These are phyloP conservation scores for Candida coquimbonensis DNA, from an alignment of 805 yeast species.

Conservation along the genomic window DNA sequence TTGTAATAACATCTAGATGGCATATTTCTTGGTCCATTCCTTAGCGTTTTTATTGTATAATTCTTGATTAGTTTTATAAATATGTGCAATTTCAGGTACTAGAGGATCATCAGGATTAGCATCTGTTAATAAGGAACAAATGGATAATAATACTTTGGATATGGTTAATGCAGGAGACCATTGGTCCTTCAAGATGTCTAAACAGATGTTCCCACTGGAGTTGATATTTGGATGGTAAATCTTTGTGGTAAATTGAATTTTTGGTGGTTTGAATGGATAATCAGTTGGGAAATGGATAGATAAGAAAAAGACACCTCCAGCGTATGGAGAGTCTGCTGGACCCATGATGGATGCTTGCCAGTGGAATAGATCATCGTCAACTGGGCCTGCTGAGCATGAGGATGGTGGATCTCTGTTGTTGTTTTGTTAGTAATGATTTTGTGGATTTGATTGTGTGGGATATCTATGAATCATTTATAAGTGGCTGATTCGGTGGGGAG, in stretches of 20 bases:
- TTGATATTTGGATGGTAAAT: slow-evolving; percentile 95
- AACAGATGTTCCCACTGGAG: slow-evolving; percentile 81
- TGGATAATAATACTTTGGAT: slow-evolving; percentile 89
- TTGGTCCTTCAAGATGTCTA: slow-evolving; percentile 92
- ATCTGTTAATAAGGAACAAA: slow-evolving; percentile 92
- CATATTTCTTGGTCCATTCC: slow-evolving; percentile 98
- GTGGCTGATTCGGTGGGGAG: no score
- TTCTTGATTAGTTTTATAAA: slow-evolving; percentile 88
- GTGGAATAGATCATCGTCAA: slow-evolving; percentile 94
- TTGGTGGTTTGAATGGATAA: slow-evolving; percentile 98
- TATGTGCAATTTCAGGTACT: slow-evolving; percentile 96
- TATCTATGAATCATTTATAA: no score
- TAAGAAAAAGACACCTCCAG: slow-evolving; percentile 92
- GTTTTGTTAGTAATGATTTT: slow-evolving; percentile 16
- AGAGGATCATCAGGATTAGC: slow-evolving; percentile 99
- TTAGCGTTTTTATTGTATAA: slow-evolving; percentile 95
- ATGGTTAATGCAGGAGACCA: slow-evolving; percentile 99
- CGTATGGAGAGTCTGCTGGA: slow-evolving; percentile 87
- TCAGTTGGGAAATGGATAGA: slow-evolving; percentile 98
- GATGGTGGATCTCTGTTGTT: slow-evolving; percentile 88
- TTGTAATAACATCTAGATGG: slow-evolving; percentile 38
- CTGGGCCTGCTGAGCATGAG: slow-evolving; percentile 98
- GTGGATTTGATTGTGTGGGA: no score
- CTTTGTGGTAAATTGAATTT: slow-evolving; percentile 58
- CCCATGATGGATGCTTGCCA: slow-evolving; percentile 99